Percentiles rank a stretch among this genome's conserved stretches.
Evolutionary conservation across 129 eudicot genomes (phyloP).

Genomic region (Logfia minima): DNA sequence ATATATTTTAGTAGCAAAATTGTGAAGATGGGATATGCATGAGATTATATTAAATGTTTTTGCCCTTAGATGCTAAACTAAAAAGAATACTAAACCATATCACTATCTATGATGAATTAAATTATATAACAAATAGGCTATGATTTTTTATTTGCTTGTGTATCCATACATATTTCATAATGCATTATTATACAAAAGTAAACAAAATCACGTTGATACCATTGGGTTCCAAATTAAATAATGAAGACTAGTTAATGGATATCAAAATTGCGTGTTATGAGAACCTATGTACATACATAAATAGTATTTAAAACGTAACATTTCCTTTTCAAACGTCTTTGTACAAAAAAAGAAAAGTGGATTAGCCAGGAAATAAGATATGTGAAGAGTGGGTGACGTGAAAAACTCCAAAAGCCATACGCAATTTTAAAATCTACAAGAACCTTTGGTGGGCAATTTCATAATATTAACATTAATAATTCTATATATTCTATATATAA

Average conservation of each 20-base stretch:
- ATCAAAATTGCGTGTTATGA: neutral
- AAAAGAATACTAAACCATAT: neutral
- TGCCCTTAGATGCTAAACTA: neutral
- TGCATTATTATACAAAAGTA: neutral
- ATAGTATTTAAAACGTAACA: neutral
- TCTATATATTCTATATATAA: too few relatives aligned
- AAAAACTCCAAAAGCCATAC: slow-evolving; percentile 24
- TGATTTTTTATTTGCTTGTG: too few relatives aligned
- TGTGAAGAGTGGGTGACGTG: slow-evolving; percentile 26
- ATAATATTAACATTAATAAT: neutral
- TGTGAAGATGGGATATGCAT: neutral
- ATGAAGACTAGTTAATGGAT: neutral
- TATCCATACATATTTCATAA: too few relatives aligned
- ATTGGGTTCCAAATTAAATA: neutral
- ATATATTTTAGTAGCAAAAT: neutral
- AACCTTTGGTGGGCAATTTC: slow-evolving; percentile 24
- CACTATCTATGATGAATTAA: neutral
- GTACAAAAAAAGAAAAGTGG: slow-evolving; percentile 13
- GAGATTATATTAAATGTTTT: neutral
- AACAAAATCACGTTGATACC: slow-evolving; percentile 2
- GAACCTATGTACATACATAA: too few relatives aligned
- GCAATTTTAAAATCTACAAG: slow-evolving; percentile 17
- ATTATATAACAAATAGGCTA: too few relatives aligned
- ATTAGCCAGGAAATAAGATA: slow-evolving; percentile 9
- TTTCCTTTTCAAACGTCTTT: slow-evolving; percentile 17